A percentile compares a stretch with the other conserved stretches of the same genome.
Evolutionary conservation across 192 early-diverging fungal species (phyloP).

Genomic region (Diversispora eburnea): DNA sequence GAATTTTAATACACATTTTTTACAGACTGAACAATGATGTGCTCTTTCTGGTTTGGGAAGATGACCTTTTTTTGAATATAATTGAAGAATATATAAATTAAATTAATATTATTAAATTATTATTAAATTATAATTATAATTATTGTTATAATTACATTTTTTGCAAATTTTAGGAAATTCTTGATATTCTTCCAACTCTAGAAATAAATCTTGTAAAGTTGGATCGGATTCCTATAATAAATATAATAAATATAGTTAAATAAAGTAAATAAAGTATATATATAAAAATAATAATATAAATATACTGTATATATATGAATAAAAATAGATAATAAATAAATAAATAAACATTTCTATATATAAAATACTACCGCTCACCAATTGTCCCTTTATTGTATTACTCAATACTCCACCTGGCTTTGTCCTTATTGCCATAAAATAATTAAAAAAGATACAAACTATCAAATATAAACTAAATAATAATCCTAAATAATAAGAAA

Average conservation of each 20-base stretch:
- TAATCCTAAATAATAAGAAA: conserved; percentile 33
- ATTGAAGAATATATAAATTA: background rate
- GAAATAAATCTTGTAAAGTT: conserved; percentile 40
- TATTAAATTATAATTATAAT: background rate
- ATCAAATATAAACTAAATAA: conserved; percentile 46
- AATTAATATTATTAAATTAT: background rate
- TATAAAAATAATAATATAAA: background rate
- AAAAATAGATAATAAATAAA: background rate
- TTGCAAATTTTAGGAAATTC: conserved; percentile 35
- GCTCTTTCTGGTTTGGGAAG: conserved; percentile 74
- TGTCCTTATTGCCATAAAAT: conserved; percentile 55
- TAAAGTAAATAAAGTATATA: too few relatives aligned
- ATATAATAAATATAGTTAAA: background rate
- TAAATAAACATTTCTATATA: background rate
- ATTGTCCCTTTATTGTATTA: conserved; percentile 29
- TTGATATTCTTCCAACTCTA: conserved; percentile 49
- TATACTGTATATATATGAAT: background rate
- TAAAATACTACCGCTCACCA: conserved; percentile 12
- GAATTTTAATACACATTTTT: conserved; percentile 70
- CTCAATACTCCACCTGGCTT: conserved; percentile 46
- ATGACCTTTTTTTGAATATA: conserved; percentile 39
- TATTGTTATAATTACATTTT: conserved; percentile 32
- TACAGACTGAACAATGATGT: conserved; percentile 77
- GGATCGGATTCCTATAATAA: conserved; percentile 34
- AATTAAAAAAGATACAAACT: conserved; percentile 52